These are phyloP conservation scores for Conoideocrella luteorostrata DNA, from an alignment of 2,329 filamentous ascomycete species.

Conservation along the genomic window DNA sequence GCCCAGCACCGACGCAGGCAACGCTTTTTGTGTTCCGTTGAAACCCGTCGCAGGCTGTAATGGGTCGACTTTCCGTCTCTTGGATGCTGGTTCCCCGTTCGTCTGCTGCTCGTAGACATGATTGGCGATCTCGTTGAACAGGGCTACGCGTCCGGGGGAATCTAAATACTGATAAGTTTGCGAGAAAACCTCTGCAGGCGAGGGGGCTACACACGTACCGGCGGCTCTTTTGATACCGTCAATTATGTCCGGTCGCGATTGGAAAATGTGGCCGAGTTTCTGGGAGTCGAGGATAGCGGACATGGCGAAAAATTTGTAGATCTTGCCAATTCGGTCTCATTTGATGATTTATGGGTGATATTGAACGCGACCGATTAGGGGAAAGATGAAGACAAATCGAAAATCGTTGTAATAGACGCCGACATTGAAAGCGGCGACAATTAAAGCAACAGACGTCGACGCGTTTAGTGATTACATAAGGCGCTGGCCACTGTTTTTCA, in stretches of 20 bases:
- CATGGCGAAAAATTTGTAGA: conserved; percentile 23
- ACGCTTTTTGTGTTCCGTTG: conserved; percentile 10
- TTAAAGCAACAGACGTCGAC: conserved; percentile 6
- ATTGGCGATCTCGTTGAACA: conserved; percentile 51
- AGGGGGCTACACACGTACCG: conserved; percentile 30
- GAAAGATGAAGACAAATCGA: neutral
- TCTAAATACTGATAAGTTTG: conserved; percentile 29
- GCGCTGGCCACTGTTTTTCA: neutral
- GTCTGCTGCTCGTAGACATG: conserved; percentile 41
- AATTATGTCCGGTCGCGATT: conserved; percentile 50
- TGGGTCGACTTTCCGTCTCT: conserved; percentile 46
- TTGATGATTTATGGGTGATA: neutral
- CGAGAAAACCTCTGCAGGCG: neutral
- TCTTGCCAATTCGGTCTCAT: neutral
- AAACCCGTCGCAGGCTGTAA: conserved; percentile 21
- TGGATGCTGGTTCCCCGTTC: conserved; percentile 40
- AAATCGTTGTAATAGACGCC: neutral
- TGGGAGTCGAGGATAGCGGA: conserved; percentile 40
- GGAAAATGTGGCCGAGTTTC: conserved; percentile 46
- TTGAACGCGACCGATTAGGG: conserved; percentile 7
- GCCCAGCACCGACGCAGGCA: neutral
- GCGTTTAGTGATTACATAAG: conserved; percentile 10
- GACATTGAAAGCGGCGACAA: neutral
- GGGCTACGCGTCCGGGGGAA: conserved; percentile 39
- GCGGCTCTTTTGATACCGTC: conserved; percentile 46